A percentile compares a stretch with the other conserved stretches of the same genome.
Evolutionary conservation across 768 basidiomycete species (phyloP).

Genomic region (Lentinus tigrinus): DNA sequence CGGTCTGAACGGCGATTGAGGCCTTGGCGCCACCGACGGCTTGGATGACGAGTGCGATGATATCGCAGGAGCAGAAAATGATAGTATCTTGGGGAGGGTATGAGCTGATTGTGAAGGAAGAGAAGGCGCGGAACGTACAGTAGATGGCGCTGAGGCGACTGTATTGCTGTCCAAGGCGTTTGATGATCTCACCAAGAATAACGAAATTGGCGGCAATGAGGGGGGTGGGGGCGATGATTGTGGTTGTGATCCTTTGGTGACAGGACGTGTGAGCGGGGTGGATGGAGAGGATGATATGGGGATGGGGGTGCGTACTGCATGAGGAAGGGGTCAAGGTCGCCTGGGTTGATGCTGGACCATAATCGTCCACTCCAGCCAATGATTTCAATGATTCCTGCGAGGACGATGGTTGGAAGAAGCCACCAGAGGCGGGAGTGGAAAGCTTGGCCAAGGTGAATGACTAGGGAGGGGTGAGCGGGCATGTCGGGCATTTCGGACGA

Average conservation of each 20-base stretch:
- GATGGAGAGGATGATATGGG: background rate
- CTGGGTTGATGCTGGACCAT: slow-evolving; percentile 31
- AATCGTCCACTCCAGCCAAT: slow-evolving; percentile 39
- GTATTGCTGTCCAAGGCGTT: slow-evolving; percentile 43
- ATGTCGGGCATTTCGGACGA: background rate
- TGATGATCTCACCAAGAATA: slow-evolving; percentile 49
- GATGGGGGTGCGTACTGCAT: slow-evolving; percentile 37
- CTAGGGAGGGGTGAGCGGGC: slow-evolving; percentile 1
- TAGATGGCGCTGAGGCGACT: slow-evolving; percentile 42
- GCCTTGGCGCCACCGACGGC: slow-evolving; percentile 62
- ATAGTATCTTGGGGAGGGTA: slow-evolving; percentile 35
- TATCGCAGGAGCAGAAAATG: slow-evolving; percentile 47
- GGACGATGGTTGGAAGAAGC: slow-evolving; percentile 32
- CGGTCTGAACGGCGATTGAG: slow-evolving; percentile 19
- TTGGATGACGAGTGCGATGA: slow-evolving; percentile 62
- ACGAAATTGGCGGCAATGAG: slow-evolving; percentile 61
- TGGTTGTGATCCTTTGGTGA: slow-evolving; percentile 42
- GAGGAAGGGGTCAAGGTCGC: slow-evolving; percentile 33
- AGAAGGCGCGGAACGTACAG: slow-evolving; percentile 37
- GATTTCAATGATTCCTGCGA: slow-evolving; percentile 34
- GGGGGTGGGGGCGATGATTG: slow-evolving; percentile 58
- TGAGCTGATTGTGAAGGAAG: too few species aligned
- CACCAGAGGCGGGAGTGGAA: slow-evolving; percentile 33
- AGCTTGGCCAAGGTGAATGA: slow-evolving; percentile 28
- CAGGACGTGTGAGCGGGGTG: background rate